Base-by-base conservation (phyloP, 805 yeast species). In the Barnettozyma wickerhamii region DNA sequence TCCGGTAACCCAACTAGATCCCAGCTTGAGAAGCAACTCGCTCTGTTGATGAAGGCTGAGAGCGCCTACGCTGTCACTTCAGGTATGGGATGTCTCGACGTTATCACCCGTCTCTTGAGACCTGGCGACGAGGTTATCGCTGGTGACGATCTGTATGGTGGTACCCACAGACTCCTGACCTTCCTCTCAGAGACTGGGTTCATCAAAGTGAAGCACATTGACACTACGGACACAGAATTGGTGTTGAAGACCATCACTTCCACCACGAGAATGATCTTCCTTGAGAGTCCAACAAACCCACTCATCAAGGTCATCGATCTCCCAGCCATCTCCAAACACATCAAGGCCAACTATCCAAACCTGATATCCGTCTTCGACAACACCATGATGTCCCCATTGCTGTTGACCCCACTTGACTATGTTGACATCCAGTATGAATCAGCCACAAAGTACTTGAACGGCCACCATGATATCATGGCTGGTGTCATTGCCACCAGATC, bases 381-480 rank as follows among this genome's bases (percentile, higher is more conserved):
- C 70, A 91, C 97, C 44, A 90, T 90, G 98, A 84, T 90, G 95
- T 81, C 95, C 21, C 97, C 97, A 10, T 63, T 90, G 46, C 71
- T 82, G 55, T 80, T 86, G 80, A 73, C 82, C 19, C 97, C 98
- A 5, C 70, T 90, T 49, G 87, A 85, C 51, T 74, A 84, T 50
- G 91, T 81, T 29, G 97, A 90, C 59, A 85, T 90, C 42, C 95
- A 86, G 42, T 91, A 90, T 61, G 98, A 90, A 60, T 81, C 91
- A 10, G 97, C 95, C 13, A 90, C 98, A 32, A 90, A 90, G 64
- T 90, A 86, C 58, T 69, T 90, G 51, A 84, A 89, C 55, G 96
- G 96, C 7, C 98, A 90, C 61, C 98, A 90, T 63, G 97, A 91
- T 61, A 77, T 90, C 53, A 90, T 90, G 98, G 96, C 96, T 19